Conservation (phyloP, 495 filamentous ascomycete species). For the Staphylotrichum tortipilum region DNA sequence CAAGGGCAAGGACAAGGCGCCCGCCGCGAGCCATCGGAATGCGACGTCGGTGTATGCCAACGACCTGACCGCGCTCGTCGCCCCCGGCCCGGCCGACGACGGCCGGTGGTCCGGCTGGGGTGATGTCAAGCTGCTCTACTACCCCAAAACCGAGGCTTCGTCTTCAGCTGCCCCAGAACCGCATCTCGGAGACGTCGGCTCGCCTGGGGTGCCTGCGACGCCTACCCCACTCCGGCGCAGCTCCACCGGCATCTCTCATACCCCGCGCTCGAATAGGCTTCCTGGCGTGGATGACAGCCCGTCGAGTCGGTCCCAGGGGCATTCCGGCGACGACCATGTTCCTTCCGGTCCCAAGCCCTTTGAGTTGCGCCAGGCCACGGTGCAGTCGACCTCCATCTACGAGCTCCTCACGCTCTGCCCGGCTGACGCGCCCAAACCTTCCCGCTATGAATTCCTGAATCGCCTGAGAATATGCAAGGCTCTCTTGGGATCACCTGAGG, state of each 20-base stretch:
- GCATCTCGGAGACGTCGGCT: neutral
- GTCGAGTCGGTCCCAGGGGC: slow-evolving; percentile 21
- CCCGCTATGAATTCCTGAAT: slow-evolving; percentile 79
- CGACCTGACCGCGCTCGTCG: slow-evolving; percentile 64
- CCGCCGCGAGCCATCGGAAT: slow-evolving; percentile 25
- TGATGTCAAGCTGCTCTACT: slow-evolving; percentile 40
- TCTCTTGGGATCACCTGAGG: slow-evolving; percentile 53
- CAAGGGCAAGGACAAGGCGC: slow-evolving; percentile 67
- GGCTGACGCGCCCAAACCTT: slow-evolving; percentile 57
- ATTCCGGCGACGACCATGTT: slow-evolving; percentile 46
- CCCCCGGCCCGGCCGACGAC: slow-evolving; percentile 33
- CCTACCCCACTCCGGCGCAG: slow-evolving; percentile 42
- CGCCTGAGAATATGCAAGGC: slow-evolving; percentile 74
- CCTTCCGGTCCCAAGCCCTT: slow-evolving; percentile 47
- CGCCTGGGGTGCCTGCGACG: slow-evolving; percentile 27
- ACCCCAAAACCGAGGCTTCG: slow-evolving; percentile 24
- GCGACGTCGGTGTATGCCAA: slow-evolving; percentile 57
- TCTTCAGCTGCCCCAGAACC: slow-evolving; percentile 8
- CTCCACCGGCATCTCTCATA: slow-evolving; percentile 30
- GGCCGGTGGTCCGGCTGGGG: slow-evolving; percentile 41
- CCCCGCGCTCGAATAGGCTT: slow-evolving; percentile 28
- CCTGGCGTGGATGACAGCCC: slow-evolving; percentile 34
- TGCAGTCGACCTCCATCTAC: slow-evolving; percentile 54
- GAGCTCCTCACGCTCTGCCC: slow-evolving; percentile 57
- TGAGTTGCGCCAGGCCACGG: slow-evolving; percentile 58